Base-by-base conservation (phyloP, 768 basidiomycete genomes). In the Boletus vermiculosoides region DNA sequence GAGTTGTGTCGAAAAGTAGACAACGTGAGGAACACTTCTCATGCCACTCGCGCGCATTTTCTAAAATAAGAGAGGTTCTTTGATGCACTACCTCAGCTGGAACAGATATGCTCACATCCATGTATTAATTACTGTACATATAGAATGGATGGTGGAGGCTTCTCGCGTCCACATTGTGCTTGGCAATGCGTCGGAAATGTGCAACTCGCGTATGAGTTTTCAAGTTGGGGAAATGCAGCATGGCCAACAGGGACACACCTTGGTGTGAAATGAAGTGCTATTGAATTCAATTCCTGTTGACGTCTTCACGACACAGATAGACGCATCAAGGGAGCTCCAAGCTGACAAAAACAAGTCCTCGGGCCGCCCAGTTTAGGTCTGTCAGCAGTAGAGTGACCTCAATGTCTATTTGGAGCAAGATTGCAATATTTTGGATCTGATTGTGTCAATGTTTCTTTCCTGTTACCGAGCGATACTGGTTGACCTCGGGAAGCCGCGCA, bases 151-250 rank as follows among this genome's bases (percentile, higher is more conserved):
- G n/a, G 1, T 3, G 13, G 2, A 33, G 31, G 20, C 36, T 57
- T 48, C 59, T 62, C 59, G 63, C 61, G 59, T 33, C 36, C 33
- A 23, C 20, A 45, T 54, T 48, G 34, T 49, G 46, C n/a, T 22
- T 20, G n/a, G 18, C 31, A 33, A 15, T 33, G 20, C n/a, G 20
- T 18, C 60, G 39, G 42, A 53, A 33, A 28, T 15, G 58, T 48
- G 39, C 37, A 25, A 10, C 47, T 10, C 50, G 46, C 16, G 23
- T 45, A 37, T 48, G 41, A 18, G 34, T 59, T n/a, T 41, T 56
- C 42, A 25, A 16, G 48, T 56, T 25, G 30, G 13, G 12, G 34
- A 23, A 5, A 46, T 13, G 45, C 49, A 50, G 49, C 60, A 16
- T 63, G 39, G 47, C 25, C 2, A 20, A 33, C 47, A 64, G 57